Base-by-base conservation (phyloP, 2,329 filamentous ascomycete genomes). In the Botrytis aclada region DNA sequence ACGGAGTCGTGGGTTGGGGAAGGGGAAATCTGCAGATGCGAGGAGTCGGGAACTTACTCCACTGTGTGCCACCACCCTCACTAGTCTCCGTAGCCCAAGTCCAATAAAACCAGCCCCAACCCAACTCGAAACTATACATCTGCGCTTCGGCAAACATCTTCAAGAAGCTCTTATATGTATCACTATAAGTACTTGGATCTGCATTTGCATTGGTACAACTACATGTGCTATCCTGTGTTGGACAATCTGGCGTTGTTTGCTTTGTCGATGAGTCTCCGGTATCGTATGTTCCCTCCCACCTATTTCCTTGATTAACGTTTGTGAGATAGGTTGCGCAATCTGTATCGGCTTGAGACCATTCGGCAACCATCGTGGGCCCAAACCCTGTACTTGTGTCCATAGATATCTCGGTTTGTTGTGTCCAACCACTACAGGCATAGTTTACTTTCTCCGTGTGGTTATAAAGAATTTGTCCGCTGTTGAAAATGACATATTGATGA, bases 101-200 rank as follows among this genome's bases (percentile, higher is more conserved):
- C 96, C 96, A 99, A 84, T 99, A 99, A 84, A 97, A 98, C 96
- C 96, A 99, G 66, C 96, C 96, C 91, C 93, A 96, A 9, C 93
- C 94, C 75, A 91, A 90, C 82, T 98, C 95, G 80, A 98, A 99
- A 74, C 91, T 93, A 78, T 91, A 87, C 93, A 99, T 99, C 84
- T 99, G 96, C 71, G 95, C 96, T 83, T 97, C 92, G 9, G 96
- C 96, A 83, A 98, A 98, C 83, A 93, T 93, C 76, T 89, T 88
- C 75, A 99, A 85, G 83, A 95, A 98, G 77, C 90, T 84, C 84
- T 96, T 97, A 84, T 99, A 99, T 7, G 85, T 84, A 73, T 85
- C 84, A 54, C 87, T 89, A 85, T 95, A 98, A 6, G 83, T 80
- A 29, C 84, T 83, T 0, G 92, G 87, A 78, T 92, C 90, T 1